Base-by-base conservation (phyloP, 2,329 filamentous ascomycete genomes). In the Aureobasidium uvarum region DNA sequence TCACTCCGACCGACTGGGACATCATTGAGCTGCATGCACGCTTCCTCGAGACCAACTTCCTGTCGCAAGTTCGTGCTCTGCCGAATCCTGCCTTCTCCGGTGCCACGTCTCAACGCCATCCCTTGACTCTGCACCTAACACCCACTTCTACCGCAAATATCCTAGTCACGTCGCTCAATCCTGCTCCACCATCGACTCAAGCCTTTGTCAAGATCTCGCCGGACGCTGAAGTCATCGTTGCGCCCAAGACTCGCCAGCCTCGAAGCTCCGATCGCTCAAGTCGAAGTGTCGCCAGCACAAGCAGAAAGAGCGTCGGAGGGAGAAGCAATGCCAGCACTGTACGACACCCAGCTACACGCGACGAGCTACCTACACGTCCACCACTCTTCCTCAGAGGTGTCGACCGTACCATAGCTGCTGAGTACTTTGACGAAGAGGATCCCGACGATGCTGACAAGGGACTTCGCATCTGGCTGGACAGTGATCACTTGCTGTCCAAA, bases 101-200 rank as follows among this genome's bases (percentile, higher is more conserved):
- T 74, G 81, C 79, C 50, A 80, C 83, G 28, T 80, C 74, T 2
- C 80, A 82, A 41, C 80, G 87, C 33, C 93, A 99, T 75, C 89
- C 93, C 14, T 81, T 99, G 68, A 96, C 93, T 1, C 83, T 99
- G 23, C 95, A 99, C 75, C 84, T 99, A 0, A 97, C 95, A 13
- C 94, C 93, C 2, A 98, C 94, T 0, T 96, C 94, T 3, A 96
- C 94, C 1, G 96, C 95, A 11, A 97, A 93, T 73, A 92, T 99
- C 68, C 87, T 88, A 65, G 85, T 98, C 10, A 86, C 91, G 7
- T 92, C 91, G 1, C 81, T 99, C n/a, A 86, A 89, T 1, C 95
- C 95, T 1, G 81, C 86, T 0, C 86, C 88, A 4, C 77, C 89
- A 1, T 80, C 85, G 2, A 85, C 87, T 56, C 84, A 86, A 1